A percentile compares a stretch with the other conserved stretches of the same genome.
phyloP scores from a whole-genome alignment of 202 grass and related monocot species.

The Panicum virgatum region DNA sequence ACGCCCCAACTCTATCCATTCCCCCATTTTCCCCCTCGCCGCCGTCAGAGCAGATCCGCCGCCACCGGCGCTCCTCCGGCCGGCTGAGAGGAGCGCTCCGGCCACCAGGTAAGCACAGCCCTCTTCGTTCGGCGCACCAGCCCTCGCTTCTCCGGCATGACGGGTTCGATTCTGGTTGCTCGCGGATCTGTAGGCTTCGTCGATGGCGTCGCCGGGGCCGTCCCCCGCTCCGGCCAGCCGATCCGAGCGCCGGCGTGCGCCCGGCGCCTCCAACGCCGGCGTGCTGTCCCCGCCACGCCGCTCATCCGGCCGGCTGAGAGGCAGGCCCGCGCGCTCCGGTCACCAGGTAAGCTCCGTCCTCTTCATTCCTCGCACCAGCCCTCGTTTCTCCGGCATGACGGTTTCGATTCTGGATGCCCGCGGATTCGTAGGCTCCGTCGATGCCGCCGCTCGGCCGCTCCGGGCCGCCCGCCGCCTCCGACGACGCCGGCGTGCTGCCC shows the following conservation, averaged over 20 bases:
- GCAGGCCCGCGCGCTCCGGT: too few relatives aligned
- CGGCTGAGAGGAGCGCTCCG: neutral
- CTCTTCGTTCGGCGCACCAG: neutral
- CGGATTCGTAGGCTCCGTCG: neutral
- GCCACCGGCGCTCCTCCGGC: neutral
- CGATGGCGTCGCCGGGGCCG: neutral
- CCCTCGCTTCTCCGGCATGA: neutral
- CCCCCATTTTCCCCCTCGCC: too few relatives aligned
- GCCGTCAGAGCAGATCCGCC: too few relatives aligned
- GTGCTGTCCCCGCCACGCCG: too few relatives aligned
- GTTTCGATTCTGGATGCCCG: neutral
- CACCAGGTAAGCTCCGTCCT: too few relatives aligned
- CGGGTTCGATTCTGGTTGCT: neutral
- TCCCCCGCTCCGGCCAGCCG: neutral
- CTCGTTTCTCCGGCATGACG: neutral
- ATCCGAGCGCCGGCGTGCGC: too few relatives aligned
- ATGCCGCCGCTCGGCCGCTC: neutral
- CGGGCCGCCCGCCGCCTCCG: too few relatives aligned
- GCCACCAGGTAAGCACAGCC: neutral
- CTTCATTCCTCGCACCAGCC: too few relatives aligned
- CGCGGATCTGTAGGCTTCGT: neutral
- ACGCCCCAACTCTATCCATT: too few relatives aligned
- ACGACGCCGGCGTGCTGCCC: neutral
- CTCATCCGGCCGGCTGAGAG: too few relatives aligned
- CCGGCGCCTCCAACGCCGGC: too few relatives aligned